Conservation (phyloP, 208 protist genomes). For the Trypanosoma cruzi region DNA sequence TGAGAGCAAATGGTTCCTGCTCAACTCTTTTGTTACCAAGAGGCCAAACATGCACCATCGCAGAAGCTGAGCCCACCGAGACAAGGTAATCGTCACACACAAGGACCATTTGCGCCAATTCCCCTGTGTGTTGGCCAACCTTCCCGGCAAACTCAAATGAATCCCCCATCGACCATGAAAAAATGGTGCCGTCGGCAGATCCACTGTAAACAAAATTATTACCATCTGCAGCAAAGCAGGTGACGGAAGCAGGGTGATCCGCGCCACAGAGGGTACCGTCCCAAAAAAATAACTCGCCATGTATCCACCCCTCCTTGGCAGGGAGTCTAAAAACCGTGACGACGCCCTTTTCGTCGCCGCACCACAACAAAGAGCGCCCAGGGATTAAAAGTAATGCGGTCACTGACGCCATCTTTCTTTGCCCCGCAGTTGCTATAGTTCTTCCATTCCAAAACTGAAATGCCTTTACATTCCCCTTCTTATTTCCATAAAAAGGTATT, state of each 20-base stretch:
- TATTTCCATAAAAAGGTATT: conserved; percentile 1
- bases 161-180: conserved; percentile 7
- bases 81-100: conserved; percentile 9
- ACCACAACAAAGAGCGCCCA: conserved; percentile 11
- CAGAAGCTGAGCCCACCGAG: conserved; percentile 9
- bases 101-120: conserved; percentile 1
- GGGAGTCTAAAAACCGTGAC: conserved; percentile 8
- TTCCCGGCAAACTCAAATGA: conserved; percentile 8
- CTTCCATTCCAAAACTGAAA: conserved; percentile 18
- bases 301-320: background rate
- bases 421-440: background rate
- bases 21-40: background rate
- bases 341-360: conserved; percentile 12
- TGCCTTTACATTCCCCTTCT: conserved; percentile 1
- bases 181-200: conserved; percentile 6
- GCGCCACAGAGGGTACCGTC: background rate
- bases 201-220: conserved; percentile 20
- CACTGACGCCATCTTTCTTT: conserved; percentile 4
- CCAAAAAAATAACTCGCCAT: background rate
- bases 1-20: conserved; percentile 3
- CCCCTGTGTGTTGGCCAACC: conserved; percentile 14
- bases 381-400: conserved; percentile 15
- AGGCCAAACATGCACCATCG: conserved; percentile 18
- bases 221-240: conserved; percentile 6
- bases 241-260: conserved; percentile 2